phyloP scores from a whole-genome alignment of 2,329 filamentous ascomycete genomes.

The Annulohypoxylon truncatum region DNA sequence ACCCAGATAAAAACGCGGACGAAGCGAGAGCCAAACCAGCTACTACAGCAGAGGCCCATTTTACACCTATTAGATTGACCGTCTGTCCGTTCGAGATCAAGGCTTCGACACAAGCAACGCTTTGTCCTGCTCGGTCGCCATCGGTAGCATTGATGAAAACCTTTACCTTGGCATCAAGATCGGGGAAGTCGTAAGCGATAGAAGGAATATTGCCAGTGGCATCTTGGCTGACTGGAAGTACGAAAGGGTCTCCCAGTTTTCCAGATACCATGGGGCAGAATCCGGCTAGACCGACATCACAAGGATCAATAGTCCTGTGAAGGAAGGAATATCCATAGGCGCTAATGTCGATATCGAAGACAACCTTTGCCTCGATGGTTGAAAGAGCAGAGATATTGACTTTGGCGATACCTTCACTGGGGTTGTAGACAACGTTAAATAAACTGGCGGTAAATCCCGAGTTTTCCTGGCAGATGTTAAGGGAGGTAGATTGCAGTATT shows the following conservation, averaged over 20 bases:
- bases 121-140: conserved; percentile 62
- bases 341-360: conserved; percentile 74
- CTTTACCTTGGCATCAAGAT: conserved; percentile 86
- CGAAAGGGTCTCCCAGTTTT: conserved; percentile 65
- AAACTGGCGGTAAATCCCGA: conserved; percentile 82
- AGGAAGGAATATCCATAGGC: conserved; percentile 80
- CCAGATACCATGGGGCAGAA: conserved; percentile 86
- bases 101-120: conserved; percentile 88
- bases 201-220: conserved; percentile 76
- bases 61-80: conserved; percentile 87
- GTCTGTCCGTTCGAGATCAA: conserved; percentile 91
- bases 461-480: conserved; percentile 80
- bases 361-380: conserved; percentile 77
- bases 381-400: conserved; percentile 80
- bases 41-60: conserved; percentile 90
- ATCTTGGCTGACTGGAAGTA: conserved; percentile 65
- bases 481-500: conserved; percentile 62
- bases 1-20: conserved; percentile 87
- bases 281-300: conserved; percentile 70
- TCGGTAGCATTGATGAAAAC: conserved; percentile 81
- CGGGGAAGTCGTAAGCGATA: conserved; percentile 89
- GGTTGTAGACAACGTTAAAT: conserved; percentile 80
- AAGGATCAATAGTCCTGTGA: conserved; percentile 74
- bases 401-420: conserved; percentile 70
- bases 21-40: conserved; percentile 84